Percentiles rank a stretch among this genome's conserved stretches.
phyloP scores from a whole-genome alignment of 345 rosid species.

The Anastatica hierochuntica region DNA sequence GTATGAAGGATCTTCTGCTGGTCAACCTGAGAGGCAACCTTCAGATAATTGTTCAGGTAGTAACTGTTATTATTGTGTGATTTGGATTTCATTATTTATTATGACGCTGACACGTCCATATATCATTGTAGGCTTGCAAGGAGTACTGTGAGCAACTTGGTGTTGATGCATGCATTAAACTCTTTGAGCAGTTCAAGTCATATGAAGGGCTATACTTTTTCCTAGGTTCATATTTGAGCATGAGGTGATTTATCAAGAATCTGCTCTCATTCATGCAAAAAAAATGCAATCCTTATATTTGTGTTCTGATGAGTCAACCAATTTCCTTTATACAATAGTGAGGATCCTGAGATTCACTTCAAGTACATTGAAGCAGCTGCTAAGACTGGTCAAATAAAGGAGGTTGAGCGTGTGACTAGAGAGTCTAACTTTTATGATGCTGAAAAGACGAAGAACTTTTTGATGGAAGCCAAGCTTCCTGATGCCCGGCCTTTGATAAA shows the following conservation, averaged over 20 bases:
- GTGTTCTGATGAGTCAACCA: not conserved
- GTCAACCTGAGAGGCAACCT: slow-evolving; percentile 95
- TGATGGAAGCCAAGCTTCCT: slow-evolving; percentile 99
- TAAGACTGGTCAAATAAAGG: slow-evolving; percentile 91
- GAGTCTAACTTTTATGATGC: slow-evolving; percentile 96
- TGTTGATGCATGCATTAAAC: slow-evolving; percentile 86
- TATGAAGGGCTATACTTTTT: slow-evolving; percentile 97
- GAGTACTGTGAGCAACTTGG: slow-evolving; percentile 99
- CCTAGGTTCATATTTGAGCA: slow-evolving; percentile 96
- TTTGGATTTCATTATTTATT: not conserved
- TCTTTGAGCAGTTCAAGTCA: slow-evolving; percentile 97
- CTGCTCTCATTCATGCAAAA: slow-evolving; percentile 7
- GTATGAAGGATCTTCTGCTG: slow-evolving; percentile 97
- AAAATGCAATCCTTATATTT: slow-evolving; percentile 2
- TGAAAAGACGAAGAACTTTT: slow-evolving; percentile 91
- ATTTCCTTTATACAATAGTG: slow-evolving; percentile 41
- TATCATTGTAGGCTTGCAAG: slow-evolving; percentile 71
- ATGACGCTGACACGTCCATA: slow-evolving; percentile 14
- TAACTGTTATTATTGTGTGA: slow-evolving; percentile 11
- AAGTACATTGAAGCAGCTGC: slow-evolving; percentile 99
- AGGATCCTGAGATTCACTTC: slow-evolving; percentile 98
- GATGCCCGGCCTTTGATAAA: slow-evolving; percentile 95
- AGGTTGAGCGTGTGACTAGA: slow-evolving; percentile 98
- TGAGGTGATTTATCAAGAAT: slow-evolving; percentile 48
- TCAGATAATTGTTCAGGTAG: slow-evolving; percentile 98